These are phyloP conservation scores for Trifolium repens DNA, from an alignment of 306 rosid species.

Conservation along the genomic window DNA sequence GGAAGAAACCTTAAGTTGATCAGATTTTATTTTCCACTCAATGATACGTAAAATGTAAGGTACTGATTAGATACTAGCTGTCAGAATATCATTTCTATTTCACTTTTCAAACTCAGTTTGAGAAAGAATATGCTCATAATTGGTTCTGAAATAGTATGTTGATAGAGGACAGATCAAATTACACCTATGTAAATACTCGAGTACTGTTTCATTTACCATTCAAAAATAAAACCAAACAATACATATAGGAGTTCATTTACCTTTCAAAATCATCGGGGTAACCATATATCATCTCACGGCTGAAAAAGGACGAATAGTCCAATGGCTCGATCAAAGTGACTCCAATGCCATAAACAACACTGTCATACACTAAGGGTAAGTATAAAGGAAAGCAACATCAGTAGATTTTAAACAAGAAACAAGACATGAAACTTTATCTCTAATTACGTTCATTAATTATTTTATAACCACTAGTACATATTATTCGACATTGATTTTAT, in stretches of 20 bases:
- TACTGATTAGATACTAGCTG: neutral
- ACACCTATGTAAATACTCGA: neutral
- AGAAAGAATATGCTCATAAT: neutral
- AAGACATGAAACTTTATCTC: constrained; percentile 31
- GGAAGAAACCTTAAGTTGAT: constrained; percentile 38
- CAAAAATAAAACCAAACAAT: constrained; percentile 46
- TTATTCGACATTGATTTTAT: constrained; percentile 21
- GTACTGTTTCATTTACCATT: constrained; percentile 57
- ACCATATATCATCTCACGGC: constrained; percentile 77
- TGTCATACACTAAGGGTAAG: constrained; percentile 51
- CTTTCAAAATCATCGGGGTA: constrained; percentile 94
- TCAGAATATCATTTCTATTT: constrained; percentile 14
- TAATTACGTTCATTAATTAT: constrained; percentile 20
- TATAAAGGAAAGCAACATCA: constrained; percentile 43
- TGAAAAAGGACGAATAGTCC: constrained; percentile 70
- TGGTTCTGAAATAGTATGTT: constrained; percentile 20
- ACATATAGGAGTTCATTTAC: constrained; percentile 39
- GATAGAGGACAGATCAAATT: neutral
- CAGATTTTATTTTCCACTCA: constrained; percentile 8
- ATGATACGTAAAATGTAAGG: no score
- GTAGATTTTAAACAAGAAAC: constrained; percentile 37
- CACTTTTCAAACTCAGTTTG: constrained; percentile 15
- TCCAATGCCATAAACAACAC: constrained; percentile 83
- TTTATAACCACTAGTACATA: constrained; percentile 16
- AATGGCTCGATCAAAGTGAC: constrained; percentile 82